A percentile compares a stretch with the other conserved stretches of the same genome.
phyloP scores from a whole-genome alignment of 768 basidiomycete genomes.

The Phlegmacium glaucopus region DNA sequence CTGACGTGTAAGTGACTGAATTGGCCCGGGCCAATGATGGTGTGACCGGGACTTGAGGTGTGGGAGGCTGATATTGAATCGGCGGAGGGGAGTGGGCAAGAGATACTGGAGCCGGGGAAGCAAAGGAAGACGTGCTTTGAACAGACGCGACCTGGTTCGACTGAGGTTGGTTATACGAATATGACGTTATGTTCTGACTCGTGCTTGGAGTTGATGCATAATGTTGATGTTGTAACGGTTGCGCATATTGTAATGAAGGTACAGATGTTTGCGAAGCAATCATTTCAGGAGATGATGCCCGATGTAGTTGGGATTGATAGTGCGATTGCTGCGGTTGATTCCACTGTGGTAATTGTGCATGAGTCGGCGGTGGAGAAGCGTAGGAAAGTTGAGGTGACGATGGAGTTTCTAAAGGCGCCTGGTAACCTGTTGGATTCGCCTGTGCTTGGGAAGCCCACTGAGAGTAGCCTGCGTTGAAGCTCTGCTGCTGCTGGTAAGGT shows the following conservation, averaged over 20 bases:
- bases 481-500: conserved; percentile 28
- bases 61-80: conserved; percentile 19
- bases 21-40: conserved; percentile 30
- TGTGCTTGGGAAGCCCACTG: conserved; percentile 32
- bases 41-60: conserved; percentile 15
- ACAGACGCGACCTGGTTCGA: conserved; percentile 4
- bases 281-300: neutral
- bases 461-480: conserved; percentile 27
- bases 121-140: conserved; percentile 4
- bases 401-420: conserved; percentile 12
- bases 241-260: conserved; percentile 7
- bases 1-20: conserved; percentile 29
- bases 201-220: conserved; percentile 10
- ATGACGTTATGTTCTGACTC: neutral
- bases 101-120: conserved; percentile 22
- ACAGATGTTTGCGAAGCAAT: conserved; percentile 3
- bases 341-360: conserved; percentile 13
- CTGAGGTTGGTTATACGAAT: conserved; percentile 3
- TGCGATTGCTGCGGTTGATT: conserved; percentile 8
- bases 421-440: conserved; percentile 16
- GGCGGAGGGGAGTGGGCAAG: conserved; percentile 18
- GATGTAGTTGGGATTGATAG: conserved; percentile 8
- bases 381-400: conserved; percentile 13
- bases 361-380: conserved; percentile 9
- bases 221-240: conserved; percentile 20